Conservation (phyloP, 1,284 basidiomycete genomes). For the Tilletia indica region DNA sequence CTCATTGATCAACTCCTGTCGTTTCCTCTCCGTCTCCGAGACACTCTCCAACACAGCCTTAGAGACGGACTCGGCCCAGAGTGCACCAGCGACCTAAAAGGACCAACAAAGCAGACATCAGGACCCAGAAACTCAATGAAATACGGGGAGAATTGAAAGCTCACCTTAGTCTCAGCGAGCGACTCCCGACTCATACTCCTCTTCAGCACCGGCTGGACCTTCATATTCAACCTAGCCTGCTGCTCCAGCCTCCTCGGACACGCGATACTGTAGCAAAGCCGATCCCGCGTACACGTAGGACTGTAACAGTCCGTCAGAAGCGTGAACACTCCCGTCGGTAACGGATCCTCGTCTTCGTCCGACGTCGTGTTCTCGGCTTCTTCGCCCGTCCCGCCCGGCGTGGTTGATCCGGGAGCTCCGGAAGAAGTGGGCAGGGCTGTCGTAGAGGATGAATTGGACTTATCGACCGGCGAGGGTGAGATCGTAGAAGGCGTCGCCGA, state of each 20-base stretch:
- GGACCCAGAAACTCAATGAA: constrained; percentile 11
- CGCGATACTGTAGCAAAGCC: constrained; percentile 92
- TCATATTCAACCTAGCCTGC: constrained; percentile 81
- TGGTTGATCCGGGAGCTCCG: not conserved
- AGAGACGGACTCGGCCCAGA: constrained; percentile 96
- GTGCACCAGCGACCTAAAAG: constrained; percentile 61
- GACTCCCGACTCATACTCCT: constrained; percentile 73
- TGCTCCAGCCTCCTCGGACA: constrained; percentile 92
- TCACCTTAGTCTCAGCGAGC: constrained; percentile 69
- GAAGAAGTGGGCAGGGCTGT: constrained; percentile 60
- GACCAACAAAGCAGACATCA: not conserved
- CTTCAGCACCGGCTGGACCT: constrained; percentile 81
- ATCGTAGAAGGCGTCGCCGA: constrained; percentile 73
- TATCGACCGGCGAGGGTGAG: constrained; percentile 65
- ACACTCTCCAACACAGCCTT: constrained; percentile 90
- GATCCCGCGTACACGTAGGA: constrained; percentile 89
- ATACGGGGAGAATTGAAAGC: constrained; percentile 54
- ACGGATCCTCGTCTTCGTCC: constrained; percentile 61
- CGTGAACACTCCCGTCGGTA: constrained; percentile 94
- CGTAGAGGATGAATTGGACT: constrained; percentile 69
- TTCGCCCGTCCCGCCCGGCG: not conserved
- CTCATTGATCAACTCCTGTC: constrained; percentile 98
- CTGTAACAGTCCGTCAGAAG: constrained; percentile 96
- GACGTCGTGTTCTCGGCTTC: not conserved
- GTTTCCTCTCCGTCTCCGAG: constrained; percentile 86